phyloP scores from a whole-genome alignment of 345 rosid genomes.

The Lumnitzera racemosa region DNA sequence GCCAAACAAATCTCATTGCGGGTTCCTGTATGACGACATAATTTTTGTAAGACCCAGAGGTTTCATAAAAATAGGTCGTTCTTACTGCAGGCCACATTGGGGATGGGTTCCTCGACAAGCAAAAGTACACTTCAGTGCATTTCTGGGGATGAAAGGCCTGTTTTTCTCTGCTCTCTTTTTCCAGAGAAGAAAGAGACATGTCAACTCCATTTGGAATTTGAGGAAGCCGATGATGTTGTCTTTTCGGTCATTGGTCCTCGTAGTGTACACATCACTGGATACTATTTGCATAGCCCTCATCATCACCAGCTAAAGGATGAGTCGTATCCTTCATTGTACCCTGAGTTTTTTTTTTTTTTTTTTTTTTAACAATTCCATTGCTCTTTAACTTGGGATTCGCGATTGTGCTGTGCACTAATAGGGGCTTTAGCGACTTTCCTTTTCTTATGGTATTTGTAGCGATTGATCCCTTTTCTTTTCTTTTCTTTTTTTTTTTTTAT shows the following conservation, averaged over 20 bases:
- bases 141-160: constrained; percentile 54
- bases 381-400: not conserved
- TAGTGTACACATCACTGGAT: constrained; percentile 67
- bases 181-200: constrained; percentile 45
- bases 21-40: too few species aligned
- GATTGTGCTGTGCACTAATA: not conserved
- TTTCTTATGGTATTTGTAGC: too few species aligned
- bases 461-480: too few species aligned
- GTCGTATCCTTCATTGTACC: constrained; percentile 44
- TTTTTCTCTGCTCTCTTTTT: constrained; percentile 49
- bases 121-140: constrained; percentile 63
- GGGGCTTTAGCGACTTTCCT: too few species aligned
- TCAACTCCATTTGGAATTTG: constrained; percentile 61
- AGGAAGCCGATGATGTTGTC: constrained; percentile 59
- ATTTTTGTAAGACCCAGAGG: not conserved
- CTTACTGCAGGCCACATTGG: constrained; percentile 55
- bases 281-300: constrained; percentile 21
- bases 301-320: constrained; percentile 24
- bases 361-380: not conserved
- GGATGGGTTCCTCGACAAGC: constrained; percentile 24
- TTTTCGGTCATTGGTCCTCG: constrained; percentile 70
- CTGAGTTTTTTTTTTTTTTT: not conserved
- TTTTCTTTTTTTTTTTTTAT: too few species aligned
- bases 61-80: not conserved
- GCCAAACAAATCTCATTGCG: too few species aligned